phyloP scores from a whole-genome alignment of 1,284 basidiomycete genomes.

The Paramarasmius palmivorus region DNA sequence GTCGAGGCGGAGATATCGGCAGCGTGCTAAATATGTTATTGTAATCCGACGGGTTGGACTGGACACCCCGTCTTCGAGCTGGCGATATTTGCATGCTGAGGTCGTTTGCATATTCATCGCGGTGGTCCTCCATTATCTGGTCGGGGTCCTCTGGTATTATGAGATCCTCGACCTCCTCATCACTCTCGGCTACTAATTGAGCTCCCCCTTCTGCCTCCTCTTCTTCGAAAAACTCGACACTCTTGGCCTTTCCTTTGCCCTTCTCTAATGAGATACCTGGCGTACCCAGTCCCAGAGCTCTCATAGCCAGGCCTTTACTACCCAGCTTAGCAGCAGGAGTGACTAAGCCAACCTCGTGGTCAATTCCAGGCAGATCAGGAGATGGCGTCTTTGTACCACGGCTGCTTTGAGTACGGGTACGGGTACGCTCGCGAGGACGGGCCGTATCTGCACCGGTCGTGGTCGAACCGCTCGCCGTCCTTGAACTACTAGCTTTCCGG shows the following conservation, averaged over 20 bases:
- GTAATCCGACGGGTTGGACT: not conserved
- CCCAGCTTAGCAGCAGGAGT: conserved; percentile 39
- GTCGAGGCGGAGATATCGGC: conserved; percentile 10
- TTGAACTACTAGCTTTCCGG: not conserved
- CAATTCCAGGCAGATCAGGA: conserved; percentile 48
- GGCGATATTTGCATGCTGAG: conserved; percentile 65
- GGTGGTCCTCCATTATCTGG: conserved; percentile 16
- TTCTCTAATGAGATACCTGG: conserved; percentile 36
- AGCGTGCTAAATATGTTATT: conserved; percentile 4
- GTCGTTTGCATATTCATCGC: conserved; percentile 19
- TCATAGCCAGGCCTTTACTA: conserved; percentile 27
- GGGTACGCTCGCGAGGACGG: not conserved
- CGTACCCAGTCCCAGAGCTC: conserved; percentile 44
- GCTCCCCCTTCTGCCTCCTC: not conserved
- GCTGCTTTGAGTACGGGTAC: conserved; percentile 32
- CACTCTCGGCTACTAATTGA: not conserved
- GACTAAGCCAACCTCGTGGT: not conserved
- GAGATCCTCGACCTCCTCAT: conserved; percentile 15
- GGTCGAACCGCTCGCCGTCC: not conserved
- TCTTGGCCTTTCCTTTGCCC: conserved; percentile 24
- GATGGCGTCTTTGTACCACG: conserved; percentile 34
- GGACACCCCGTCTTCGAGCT: conserved; percentile 36
- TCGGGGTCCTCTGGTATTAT: too few relatives aligned
- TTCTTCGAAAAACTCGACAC: conserved; percentile 15
- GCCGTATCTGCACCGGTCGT: not conserved